These are phyloP conservation scores for Cladosporium cucumerinum DNA, from an alignment of 2,329 filamentous ascomycete species.

Conservation along the genomic window DNA sequence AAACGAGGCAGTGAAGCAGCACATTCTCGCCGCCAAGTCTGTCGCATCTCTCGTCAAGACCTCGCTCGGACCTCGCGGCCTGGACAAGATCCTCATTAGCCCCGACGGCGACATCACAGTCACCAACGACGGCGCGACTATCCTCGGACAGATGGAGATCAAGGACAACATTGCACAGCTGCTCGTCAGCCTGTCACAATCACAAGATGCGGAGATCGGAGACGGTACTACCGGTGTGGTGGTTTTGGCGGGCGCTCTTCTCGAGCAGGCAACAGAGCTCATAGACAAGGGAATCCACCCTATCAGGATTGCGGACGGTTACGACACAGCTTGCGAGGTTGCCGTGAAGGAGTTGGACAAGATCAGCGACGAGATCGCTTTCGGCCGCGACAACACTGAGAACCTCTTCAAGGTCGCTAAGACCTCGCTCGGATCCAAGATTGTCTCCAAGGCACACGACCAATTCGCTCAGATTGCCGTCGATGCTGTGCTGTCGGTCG, in stretches of 20 bases:
- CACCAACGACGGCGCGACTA: constrained; percentile 97
- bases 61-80: constrained; percentile 87
- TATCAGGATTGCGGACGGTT: constrained; percentile 96
- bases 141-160: constrained; percentile 95
- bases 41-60: constrained; percentile 97
- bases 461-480: constrained; percentile 97
- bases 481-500: constrained; percentile 93
- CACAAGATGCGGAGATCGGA: constrained; percentile 97
- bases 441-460: constrained; percentile 97
- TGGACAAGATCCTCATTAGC: constrained; percentile 99
- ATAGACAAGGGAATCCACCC: constrained; percentile 99
- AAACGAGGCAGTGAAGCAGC: constrained; percentile 95
- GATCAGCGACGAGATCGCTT: constrained; percentile 88
- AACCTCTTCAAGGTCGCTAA: constrained; percentile 94
- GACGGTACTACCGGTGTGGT: constrained; percentile 98
- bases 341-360: constrained; percentile 87
- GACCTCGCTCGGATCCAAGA: constrained; percentile 96
- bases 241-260: constrained; percentile 85
- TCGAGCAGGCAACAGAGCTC: constrained; percentile 94
- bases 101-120: constrained; percentile 98
- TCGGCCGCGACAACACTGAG: constrained; percentile 71
- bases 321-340: constrained; percentile 96
- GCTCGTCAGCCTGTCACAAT: constrained; percentile 94
- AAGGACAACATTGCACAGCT: constrained; percentile 97
- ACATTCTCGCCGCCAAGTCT: constrained; percentile 93